phyloP scores from a whole-genome alignment of 2,329 filamentous ascomycete genomes.

The Diplocarpon mali region DNA sequence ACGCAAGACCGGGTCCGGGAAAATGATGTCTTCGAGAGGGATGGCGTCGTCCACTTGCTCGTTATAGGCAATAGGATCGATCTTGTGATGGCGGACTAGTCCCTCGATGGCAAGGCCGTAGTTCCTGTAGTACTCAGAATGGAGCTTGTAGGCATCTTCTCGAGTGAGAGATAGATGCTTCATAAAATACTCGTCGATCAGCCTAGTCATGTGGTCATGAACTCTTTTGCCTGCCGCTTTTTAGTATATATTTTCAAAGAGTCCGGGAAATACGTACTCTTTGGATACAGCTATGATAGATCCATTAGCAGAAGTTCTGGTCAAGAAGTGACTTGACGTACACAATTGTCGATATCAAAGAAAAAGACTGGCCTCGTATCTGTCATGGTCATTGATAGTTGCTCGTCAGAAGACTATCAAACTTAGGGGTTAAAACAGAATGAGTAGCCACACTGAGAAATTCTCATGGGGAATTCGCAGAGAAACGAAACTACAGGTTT shows the following conservation, averaged over 20 bases:
- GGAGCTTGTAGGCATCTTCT: conserved; percentile 75
- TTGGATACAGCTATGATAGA: conserved; percentile 59
- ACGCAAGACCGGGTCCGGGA: conserved; percentile 64
- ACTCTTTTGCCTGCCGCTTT: conserved; percentile 54
- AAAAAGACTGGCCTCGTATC: conserved; percentile 44
- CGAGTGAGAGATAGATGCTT: conserved; percentile 62
- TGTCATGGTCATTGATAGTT: conserved; percentile 8
- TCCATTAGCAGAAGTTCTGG: background rate
- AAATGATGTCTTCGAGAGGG: conserved; percentile 74
- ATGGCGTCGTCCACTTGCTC: conserved; percentile 87
- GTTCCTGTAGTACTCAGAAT: conserved; percentile 84
- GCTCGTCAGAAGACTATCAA: background rate
- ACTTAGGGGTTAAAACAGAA: background rate
- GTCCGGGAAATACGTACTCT: conserved; percentile 44
- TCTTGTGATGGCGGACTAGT: conserved; percentile 84
- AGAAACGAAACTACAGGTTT: background rate
- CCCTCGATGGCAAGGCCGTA: conserved; percentile 98
- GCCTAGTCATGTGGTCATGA: conserved; percentile 74
- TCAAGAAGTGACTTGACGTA: conserved; percentile 29
- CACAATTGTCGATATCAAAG: conserved; percentile 98
- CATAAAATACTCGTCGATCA: conserved; percentile 51
- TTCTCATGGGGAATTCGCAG: background rate
- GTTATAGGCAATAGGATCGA: conserved; percentile 93
- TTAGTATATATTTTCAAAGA: background rate
- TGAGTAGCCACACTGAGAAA: background rate